phyloP scores from a whole-genome alignment of 108 stramenopile species.

The Skeletonema grethae region DNA sequence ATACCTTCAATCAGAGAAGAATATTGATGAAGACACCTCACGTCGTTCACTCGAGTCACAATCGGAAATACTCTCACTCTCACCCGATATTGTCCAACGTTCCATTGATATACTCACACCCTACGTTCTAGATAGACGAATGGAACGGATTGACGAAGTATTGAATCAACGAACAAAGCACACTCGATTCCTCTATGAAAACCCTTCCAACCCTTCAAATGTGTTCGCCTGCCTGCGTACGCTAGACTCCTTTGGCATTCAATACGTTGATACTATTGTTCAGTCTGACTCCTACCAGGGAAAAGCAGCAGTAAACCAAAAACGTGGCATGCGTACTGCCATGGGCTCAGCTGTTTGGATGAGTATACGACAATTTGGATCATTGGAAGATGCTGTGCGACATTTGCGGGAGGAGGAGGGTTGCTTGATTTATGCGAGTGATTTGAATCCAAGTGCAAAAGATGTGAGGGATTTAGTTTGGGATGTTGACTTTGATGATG shows the following conservation, averaged over 20 bases:
- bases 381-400: constrained; percentile 34
- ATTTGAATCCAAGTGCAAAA: constrained; percentile 68
- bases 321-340: constrained; percentile 79
- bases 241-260: constrained; percentile 86
- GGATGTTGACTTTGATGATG: constrained; percentile 44
- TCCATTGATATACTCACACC: constrained; percentile 49
- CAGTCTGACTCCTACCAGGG: constrained; percentile 63
- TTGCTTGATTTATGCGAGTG: constrained; percentile 66
- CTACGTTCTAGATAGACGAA: constrained; percentile 55
- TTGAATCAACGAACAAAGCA: constrained; percentile 64
- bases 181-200: constrained; percentile 87
- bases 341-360: constrained; percentile 60
- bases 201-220: constrained; percentile 92
- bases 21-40: constrained; percentile 28
- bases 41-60: constrained; percentile 8
- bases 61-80: constrained; percentile 30
- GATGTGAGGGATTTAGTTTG: constrained; percentile 79
- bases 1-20: constrained; percentile 32
- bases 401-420: constrained; percentile 49
- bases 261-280: constrained; percentile 77
- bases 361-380: constrained; percentile 39
- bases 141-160: constrained; percentile 65
- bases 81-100: constrained; percentile 27
- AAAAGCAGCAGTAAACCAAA: constrained; percentile 71
- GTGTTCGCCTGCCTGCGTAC: constrained; percentile 95